Conservation (phyloP, 2,329 filamentous ascomycete species). For the Aspergillus spinulosporus region DNA sequence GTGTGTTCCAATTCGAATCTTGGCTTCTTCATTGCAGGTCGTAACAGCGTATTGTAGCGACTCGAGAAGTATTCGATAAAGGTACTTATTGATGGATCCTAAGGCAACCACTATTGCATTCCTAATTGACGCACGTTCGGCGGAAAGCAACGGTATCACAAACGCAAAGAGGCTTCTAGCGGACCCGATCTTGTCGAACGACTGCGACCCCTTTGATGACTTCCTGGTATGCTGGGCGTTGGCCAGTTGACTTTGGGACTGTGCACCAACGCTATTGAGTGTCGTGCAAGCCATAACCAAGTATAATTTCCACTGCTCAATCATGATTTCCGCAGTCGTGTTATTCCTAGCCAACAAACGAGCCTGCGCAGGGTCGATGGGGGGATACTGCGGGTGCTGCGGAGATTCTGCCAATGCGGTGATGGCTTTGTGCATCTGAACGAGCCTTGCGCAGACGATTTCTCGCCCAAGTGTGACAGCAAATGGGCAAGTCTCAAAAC, state of each 20-base stretch:
- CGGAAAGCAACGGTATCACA: slow-evolving; percentile 82
- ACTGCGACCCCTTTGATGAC: slow-evolving; percentile 66
- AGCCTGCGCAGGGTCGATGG: slow-evolving; percentile 37
- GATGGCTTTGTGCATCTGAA: slow-evolving; percentile 90
- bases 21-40: slow-evolving; percentile 84
- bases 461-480: slow-evolving; percentile 88
- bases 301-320: slow-evolving; percentile 98
- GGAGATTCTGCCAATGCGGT: slow-evolving; percentile 73
- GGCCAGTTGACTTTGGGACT: slow-evolving; percentile 59
- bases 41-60: slow-evolving; percentile 84
- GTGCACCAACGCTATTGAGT: slow-evolving; percentile 75
- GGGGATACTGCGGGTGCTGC: slow-evolving; percentile 50
- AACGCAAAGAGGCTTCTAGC: slow-evolving; percentile 88
- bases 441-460: slow-evolving; percentile 84
- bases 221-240: slow-evolving; percentile 77
- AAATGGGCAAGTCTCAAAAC: slow-evolving; percentile 86
- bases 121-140: slow-evolving; percentile 75
- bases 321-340: slow-evolving; percentile 77
- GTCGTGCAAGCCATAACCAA: slow-evolving; percentile 97
- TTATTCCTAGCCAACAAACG: slow-evolving; percentile 52
- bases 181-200: slow-evolving; percentile 78
- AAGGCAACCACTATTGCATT: slow-evolving; percentile 89
- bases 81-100: slow-evolving; percentile 90
- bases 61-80: slow-evolving; percentile 87
- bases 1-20: slow-evolving; percentile 71